Evolutionary conservation across 305 asterid species (phyloP).

Genomic region (Euphrasia arctica): DNA sequence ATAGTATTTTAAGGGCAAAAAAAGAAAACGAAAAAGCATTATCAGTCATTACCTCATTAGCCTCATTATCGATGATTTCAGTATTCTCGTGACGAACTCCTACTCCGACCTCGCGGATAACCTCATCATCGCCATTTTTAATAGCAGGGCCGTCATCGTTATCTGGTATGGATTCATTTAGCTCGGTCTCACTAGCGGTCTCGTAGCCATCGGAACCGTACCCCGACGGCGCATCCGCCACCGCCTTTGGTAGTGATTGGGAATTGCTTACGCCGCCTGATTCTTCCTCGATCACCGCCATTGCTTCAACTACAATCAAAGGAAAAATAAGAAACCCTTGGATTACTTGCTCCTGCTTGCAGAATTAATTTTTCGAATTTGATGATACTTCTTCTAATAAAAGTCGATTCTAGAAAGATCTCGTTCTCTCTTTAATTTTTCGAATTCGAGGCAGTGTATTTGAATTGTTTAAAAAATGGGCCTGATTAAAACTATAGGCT

Average conservation of each 20-base stretch:
- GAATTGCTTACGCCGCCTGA: conserved; percentile 20
- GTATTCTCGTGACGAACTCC: conserved; percentile 26
- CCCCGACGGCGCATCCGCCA: conserved; percentile 37
- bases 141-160: conserved; percentile 7
- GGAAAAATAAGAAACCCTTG: conserved; percentile 4
- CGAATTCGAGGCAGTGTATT: neutral
- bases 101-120: conserved; percentile 28
- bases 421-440: neutral
- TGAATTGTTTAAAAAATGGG: neutral
- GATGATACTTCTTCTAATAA: conserved; percentile 19
- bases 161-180: conserved; percentile 39
- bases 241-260: conserved; percentile 30
- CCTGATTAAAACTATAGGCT: neutral
- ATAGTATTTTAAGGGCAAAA: neutral
- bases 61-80: conserved; percentile 29
- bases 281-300: conserved; percentile 73
- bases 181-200: conserved; percentile 88
- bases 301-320: conserved; percentile 26
- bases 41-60: conserved; percentile 37
- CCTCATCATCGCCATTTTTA: conserved; percentile 26
- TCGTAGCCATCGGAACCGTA: conserved; percentile 75
- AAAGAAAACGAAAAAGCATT: neutral
- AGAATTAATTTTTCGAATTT: conserved; percentile 4
- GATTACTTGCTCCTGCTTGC: neutral
- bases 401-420: conserved; percentile 32